These are phyloP conservation scores for Sclerotinia minor DNA, from an alignment of 2,329 filamentous ascomycete genomes.

Conservation along the genomic window DNA sequence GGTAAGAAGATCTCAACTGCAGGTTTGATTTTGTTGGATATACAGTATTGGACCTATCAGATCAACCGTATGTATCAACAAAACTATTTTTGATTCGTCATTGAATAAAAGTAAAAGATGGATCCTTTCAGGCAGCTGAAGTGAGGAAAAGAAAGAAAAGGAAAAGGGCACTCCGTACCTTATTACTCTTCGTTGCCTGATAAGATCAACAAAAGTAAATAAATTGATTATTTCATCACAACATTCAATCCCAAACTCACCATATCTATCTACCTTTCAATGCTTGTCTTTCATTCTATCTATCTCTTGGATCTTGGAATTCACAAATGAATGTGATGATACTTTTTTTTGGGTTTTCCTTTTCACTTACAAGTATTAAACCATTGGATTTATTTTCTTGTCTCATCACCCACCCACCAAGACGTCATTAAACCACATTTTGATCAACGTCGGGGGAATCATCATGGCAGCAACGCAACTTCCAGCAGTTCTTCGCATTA, in stretches of 20 bases:
- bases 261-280: neutral
- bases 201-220: neutral
- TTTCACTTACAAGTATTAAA: neutral
- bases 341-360: neutral
- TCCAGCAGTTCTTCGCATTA: conserved; percentile 54
- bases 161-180: neutral
- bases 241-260: neutral
- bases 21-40: neutral
- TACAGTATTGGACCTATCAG: too few relatives aligned
- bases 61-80: too few relatives aligned
- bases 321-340: neutral
- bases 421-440: neutral
- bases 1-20: too few relatives aligned
- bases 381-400: neutral
- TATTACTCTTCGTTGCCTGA: conserved; percentile 1
- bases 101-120: neutral
- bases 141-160: neutral
- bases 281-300: neutral
- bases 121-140: neutral
- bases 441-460: neutral
- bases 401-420: conserved; percentile 25
- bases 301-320: neutral
- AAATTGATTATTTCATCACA: neutral
- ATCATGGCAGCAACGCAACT: conserved; percentile 30
- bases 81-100: too few relatives aligned